Conservation (phyloP, 192 early-diverging fungal species). For the Coemansia pectinata region DNA sequence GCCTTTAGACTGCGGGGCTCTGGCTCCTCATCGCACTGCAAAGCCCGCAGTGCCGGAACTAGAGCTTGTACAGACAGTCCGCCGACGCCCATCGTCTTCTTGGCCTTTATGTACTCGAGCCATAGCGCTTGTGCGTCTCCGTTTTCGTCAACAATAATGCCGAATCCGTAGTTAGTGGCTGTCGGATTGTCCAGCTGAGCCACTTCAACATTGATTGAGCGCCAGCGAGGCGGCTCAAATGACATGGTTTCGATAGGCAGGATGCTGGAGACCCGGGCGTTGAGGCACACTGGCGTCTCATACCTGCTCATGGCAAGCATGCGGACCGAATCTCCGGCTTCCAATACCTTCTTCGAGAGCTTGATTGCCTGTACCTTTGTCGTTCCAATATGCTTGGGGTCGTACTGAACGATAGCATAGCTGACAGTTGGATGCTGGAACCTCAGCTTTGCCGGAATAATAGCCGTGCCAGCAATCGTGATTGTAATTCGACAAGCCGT, state of each 20-base stretch:
- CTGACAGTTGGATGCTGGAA: conserved; percentile 90
- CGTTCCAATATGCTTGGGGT: conserved; percentile 69
- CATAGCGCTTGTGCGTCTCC: conserved; percentile 41
- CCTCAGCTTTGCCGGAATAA: conserved; percentile 79
- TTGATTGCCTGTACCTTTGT: conserved; percentile 68
- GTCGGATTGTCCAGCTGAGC: conserved; percentile 35
- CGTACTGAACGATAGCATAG: conserved; percentile 82
- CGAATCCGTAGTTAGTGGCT: conserved; percentile 24
- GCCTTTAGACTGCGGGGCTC: conserved; percentile 60
- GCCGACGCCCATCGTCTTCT: conserved; percentile 56
- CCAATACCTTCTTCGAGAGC: conserved; percentile 60
- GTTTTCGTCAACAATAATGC: conserved; percentile 41
- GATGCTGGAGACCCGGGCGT: conserved; percentile 64
- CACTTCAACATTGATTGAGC: conserved; percentile 45
- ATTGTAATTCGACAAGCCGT: conserved; percentile 77
- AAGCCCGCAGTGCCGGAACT: conserved; percentile 54
- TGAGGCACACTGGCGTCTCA: conserved; percentile 60
- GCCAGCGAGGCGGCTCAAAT: conserved; percentile 31
- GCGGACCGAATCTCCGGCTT: conserved; percentile 64
- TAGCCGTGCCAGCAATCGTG: conserved; percentile 84
- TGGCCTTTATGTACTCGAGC: conserved; percentile 35
- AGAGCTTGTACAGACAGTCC: conserved; percentile 55
- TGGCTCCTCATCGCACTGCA: conserved; percentile 56
- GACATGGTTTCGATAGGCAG: conserved; percentile 54
- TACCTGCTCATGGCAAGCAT: conserved; percentile 61